These are phyloP conservation scores for Urostyla sp. DNA, from an alignment of 73 alveolate genomes.

Conservation along the genomic window DNA sequence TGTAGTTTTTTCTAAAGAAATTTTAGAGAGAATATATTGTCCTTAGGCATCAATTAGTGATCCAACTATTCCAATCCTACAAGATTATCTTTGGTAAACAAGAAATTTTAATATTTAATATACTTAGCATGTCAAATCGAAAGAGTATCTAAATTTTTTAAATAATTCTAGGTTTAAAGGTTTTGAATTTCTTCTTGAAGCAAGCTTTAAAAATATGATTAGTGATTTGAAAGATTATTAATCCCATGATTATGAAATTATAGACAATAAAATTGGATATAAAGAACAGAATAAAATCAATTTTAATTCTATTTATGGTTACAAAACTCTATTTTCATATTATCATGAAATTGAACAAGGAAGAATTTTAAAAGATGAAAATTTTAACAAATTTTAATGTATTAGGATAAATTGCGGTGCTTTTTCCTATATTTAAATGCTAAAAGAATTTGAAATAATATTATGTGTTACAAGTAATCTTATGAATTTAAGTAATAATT, in stretches of 20 bases:
- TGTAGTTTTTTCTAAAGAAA: slow-evolving; percentile 47
- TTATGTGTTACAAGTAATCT: slow-evolving; percentile 73
- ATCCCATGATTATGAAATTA: slow-evolving; percentile 40
- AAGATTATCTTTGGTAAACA: background rate
- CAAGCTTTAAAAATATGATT: slow-evolving; percentile 33
- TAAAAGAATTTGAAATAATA: slow-evolving; percentile 20
- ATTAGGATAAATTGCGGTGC: slow-evolving; percentile 61
- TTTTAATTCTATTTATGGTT: slow-evolving; percentile 57
- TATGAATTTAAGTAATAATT: slow-evolving; percentile 32
- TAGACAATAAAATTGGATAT: slow-evolving; percentile 57
- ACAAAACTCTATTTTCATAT: slow-evolving; percentile 66
- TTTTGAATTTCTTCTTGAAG: background rate
- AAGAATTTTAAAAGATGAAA: background rate
- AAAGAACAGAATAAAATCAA: slow-evolving; percentile 56
- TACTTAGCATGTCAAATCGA: background rate
- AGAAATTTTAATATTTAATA: too few species aligned
- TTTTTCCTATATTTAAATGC: slow-evolving; percentile 65
- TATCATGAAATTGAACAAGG: slow-evolving; percentile 25
- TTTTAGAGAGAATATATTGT: too few species aligned
- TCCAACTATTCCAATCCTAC: background rate
- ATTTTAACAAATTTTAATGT: background rate
- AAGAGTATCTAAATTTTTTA: background rate
- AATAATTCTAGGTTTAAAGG: background rate
- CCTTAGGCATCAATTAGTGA: background rate
- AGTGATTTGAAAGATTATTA: background rate